Conservation (phyloP, 1,284 basidiomycete genomes). For the Kwoniella shivajii region DNA sequence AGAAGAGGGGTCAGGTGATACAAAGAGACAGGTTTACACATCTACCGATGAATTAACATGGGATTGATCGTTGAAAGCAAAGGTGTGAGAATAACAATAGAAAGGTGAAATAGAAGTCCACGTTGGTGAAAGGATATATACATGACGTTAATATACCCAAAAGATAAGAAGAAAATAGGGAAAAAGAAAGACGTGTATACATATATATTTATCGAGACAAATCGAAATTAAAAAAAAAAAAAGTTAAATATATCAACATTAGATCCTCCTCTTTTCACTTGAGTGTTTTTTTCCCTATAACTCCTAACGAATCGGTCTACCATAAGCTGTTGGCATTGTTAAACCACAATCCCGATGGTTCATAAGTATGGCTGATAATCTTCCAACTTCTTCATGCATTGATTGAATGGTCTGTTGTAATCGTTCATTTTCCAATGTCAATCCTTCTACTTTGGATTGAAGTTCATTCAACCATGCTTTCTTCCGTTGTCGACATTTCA, state of each 20-base stretch:
- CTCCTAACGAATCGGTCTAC: slow-evolving; percentile 29
- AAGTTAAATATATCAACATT: no score
- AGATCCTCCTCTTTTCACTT: no score
- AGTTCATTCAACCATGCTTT: slow-evolving; percentile 95
- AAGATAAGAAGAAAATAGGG: neutral
- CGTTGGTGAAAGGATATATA: neutral
- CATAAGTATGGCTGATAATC: slow-evolving; percentile 56
- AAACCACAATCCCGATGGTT: slow-evolving; percentile 52
- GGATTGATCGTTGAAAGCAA: neutral
- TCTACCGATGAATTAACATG: neutral
- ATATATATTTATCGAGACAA: neutral
- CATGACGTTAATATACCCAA: no score
- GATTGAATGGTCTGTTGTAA: slow-evolving; percentile 62
- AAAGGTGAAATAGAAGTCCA: neutral
- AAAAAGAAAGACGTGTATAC: neutral
- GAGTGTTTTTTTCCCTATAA: neutral
- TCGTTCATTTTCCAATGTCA: slow-evolving; percentile 91
- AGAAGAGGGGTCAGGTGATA: no score
- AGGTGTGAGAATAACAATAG: neutral
- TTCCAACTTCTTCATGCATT: slow-evolving; percentile 63
- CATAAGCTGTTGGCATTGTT: slow-evolving; percentile 33
- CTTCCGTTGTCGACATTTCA: slow-evolving; percentile 98
- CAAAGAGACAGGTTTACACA: no score
- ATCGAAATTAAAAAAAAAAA: neutral
- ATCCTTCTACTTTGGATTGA: slow-evolving; percentile 89